A percentile compares a stretch with the other conserved stretches of the same genome.
Conservation (phyloP, 495 filamentous ascomycete species). For the Penicillium lagena region DNA sequence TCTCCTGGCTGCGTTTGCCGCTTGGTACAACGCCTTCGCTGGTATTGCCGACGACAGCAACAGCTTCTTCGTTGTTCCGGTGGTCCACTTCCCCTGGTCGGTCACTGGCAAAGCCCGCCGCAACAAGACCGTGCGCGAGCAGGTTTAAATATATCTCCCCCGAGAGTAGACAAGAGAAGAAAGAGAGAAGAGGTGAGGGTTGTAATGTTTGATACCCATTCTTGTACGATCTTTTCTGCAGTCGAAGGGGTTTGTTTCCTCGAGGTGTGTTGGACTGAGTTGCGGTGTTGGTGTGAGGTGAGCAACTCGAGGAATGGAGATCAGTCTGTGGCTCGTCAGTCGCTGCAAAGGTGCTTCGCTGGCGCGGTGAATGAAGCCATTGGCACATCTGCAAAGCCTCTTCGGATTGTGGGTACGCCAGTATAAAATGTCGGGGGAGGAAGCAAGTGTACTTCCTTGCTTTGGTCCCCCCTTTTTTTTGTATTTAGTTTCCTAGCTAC, state of each 20-base stretch:
- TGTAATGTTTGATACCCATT: conserved; percentile 34
- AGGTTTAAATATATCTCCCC: conserved; percentile 18
- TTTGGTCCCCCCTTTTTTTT: conserved; percentile 9
- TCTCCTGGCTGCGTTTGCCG: conserved; percentile 79
- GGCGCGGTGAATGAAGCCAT: background rate
- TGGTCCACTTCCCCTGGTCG: conserved; percentile 96
- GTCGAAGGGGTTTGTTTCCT: background rate
- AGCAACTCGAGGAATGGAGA: too few relatives aligned
- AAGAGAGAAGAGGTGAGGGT: conserved; percentile 4
- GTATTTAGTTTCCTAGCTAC: conserved; percentile 15
- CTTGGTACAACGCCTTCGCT: conserved; percentile 95
- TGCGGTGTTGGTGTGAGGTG: too few relatives aligned
- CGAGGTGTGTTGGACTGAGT: background rate
- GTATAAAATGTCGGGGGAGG: too few relatives aligned
- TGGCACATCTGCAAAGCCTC: too few relatives aligned
- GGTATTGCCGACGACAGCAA: conserved; percentile 83
- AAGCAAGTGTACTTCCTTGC: background rate
- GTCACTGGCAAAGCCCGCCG: conserved; percentile 68
- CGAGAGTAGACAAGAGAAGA: background rate
- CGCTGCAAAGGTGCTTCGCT: background rate
- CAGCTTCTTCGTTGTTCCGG: conserved; percentile 95
- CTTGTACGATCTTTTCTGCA: conserved; percentile 11
- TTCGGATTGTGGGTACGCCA: too few relatives aligned
- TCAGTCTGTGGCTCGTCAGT: background rate
- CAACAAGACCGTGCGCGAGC: conserved; percentile 37